These are phyloP conservation scores for Murraya koenigii DNA, from an alignment of 345 rosid species.

Conservation along the genomic window DNA sequence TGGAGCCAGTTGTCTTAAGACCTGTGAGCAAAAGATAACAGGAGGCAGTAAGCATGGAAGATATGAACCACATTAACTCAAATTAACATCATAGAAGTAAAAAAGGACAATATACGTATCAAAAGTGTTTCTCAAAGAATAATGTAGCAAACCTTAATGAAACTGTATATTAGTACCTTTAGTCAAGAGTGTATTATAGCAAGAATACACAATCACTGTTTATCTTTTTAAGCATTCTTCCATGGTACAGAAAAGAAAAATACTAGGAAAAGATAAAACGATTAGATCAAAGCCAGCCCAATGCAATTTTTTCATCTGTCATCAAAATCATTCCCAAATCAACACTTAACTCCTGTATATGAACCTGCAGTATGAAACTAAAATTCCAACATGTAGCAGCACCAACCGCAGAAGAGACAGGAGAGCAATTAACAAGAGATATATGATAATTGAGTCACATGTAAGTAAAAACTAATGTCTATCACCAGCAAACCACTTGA, in stretches of 20 bases:
- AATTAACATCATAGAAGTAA: neutral
- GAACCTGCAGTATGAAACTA: neutral
- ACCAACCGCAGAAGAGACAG: neutral
- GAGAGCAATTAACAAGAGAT: neutral
- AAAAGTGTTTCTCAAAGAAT: neutral
- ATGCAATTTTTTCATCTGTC: neutral
- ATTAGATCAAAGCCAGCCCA: neutral
- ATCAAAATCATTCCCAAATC: constrained; percentile 7
- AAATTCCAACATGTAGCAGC: neutral
- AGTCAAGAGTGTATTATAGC: neutral
- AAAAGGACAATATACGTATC: neutral
- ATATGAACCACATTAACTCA: neutral
- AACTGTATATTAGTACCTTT: neutral
- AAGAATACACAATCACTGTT: neutral
- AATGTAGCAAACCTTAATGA: neutral
- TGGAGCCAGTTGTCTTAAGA: constrained; percentile 92
- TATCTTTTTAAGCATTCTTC: constrained; percentile 2
- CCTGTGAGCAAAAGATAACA: constrained; percentile 43
- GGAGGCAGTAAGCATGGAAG: neutral
- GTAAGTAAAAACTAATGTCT: neutral
- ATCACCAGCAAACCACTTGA: neutral
- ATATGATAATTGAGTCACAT: neutral
- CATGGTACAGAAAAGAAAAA: neutral
- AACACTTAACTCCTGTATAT: neutral
- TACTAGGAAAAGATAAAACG: neutral